Base-by-base conservation (phyloP, 495 filamentous ascomycete genomes). In the Trichoderma erinaceum region DNA sequence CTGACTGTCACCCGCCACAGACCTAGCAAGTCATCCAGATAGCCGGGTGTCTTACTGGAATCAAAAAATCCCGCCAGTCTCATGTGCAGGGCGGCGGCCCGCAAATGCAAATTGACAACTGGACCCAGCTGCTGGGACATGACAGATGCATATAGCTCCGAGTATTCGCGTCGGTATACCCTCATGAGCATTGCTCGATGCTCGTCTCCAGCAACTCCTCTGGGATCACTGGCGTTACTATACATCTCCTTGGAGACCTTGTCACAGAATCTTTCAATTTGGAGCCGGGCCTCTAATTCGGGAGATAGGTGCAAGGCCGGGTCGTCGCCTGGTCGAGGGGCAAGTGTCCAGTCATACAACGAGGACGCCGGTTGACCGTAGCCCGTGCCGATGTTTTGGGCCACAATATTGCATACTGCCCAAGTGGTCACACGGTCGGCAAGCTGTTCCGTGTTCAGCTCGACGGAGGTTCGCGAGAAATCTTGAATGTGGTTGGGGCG, bases 351-450 rank as follows among this genome's bases (percentile, higher is more conserved):
- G 76, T 96, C 92, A 73, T 95, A 97, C 15, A 93, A 74, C 7
- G 90, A 93, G n/a, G 90, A 88, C 2, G 93, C 89, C 7, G 93
- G 93, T 73, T 96, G 93, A 43, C 93, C 93, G 75, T 96, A 92
- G 18, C 92, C 93, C 10, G 93, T 97, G 11, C 92, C 90, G 68
- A 96, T 88, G 66, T 89, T 91, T 76, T 97, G 92, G n/a, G 92
- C 88, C 61, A 96, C 92, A 73, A 95, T 92, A 74, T 97, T 97
- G 74, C 91, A 94, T 13, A 92, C 88, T 18, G 92, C 92, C 93
- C 93, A 97, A 0, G 93, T 97, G 68, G 87, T 86, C 58, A 97
- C 88, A 66, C 93, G 86, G 73, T 97, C 93, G 71, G 88, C 85
- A 67, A 97, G 81, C 69, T 96, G 91, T 70, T 93, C 91, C 68